Evolutionary conservation across 2,329 filamentous ascomycete species (phyloP), one percentile per base, ranked within the genome.

Genomic region (Endoconidiophora polonica): DNA sequence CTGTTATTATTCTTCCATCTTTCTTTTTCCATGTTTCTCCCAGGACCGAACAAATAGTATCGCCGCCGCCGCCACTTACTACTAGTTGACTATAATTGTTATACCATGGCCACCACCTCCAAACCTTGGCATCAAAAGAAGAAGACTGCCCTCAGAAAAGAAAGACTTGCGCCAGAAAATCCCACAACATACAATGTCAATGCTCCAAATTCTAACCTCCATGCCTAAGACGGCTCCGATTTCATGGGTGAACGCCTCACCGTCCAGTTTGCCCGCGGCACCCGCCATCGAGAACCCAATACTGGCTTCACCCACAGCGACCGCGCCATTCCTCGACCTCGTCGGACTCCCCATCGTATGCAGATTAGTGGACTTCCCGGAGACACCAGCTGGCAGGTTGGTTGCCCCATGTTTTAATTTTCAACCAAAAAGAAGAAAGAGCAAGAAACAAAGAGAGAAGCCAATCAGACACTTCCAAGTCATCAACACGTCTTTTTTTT

Each of bases 321-420:
- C 60, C 73, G 77, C 59, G 68, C 67, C 50, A 68, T 73, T 55
- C 74, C 76, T 57, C 85, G 91, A 62, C 91, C 91, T 57, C 83
- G 91, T 63, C 87, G 91, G 66, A 98, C 91, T 58, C 81, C 87
- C 58, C 87, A 88, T 68, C 84, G 91, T 66, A 96, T 98, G 91
- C 83, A 90, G 68, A 93, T 98, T 63, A 84, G 85, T 73, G 90
- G 88, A 72, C 86, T 98, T 68, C 88, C 90, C 65, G 81, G 79
- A 71, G 90, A 96, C 75, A 98, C 91, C 75, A 95, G 88, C 79
- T 98, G 91, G 91, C 91, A 98, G 91, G 91, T 98, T 83, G 91
- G 91, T 84, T 72, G 65, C 64, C 65, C 67, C 68, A 72, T 72
- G 72, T 45, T 48, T 24, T 23, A 9, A 33, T 39, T 46, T 24